phyloP scores from a whole-genome alignment of 768 basidiomycete genomes.

The Rhizopogon rudus region DNA sequence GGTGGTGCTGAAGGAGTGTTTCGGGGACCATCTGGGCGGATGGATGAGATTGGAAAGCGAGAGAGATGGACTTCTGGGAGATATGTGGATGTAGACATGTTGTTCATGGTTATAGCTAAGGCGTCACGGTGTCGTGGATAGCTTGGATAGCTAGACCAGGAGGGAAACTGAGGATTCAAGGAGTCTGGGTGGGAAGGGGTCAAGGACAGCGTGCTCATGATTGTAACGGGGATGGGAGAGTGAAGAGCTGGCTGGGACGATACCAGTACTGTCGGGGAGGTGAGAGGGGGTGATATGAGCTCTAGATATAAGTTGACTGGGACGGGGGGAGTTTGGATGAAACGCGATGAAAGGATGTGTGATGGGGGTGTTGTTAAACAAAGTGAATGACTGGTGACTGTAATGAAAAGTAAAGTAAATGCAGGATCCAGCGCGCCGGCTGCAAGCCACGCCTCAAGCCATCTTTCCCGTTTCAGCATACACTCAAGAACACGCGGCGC shows the following conservation, averaged over 20 bases:
- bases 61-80: background rate
- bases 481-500: background rate
- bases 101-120: constrained; percentile 1
- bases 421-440: constrained; percentile 1
- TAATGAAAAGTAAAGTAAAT: background rate
- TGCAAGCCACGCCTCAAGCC: constrained; percentile 1
- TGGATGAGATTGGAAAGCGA: constrained; percentile 33
- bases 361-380: background rate
- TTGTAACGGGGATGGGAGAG: too few species aligned
- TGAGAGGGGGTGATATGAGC: background rate
- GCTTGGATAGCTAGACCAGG: background rate
- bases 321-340: background rate
- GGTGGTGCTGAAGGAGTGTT: constrained; percentile 16
- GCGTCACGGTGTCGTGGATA: background rate
- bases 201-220: background rate
- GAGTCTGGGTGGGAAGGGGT: background rate
- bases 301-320: background rate
- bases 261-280: too few species aligned
- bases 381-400: background rate
- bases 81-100: background rate
- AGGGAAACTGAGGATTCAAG: background rate
- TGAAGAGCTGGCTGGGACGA: background rate
- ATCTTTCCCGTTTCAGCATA: background rate
- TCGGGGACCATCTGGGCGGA: constrained; percentile 28
- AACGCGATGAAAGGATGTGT: constrained; percentile 1